Evolutionary conservation across 768 basidiomycete genomes (phyloP), one percentile per base, ranked within the genome.

Genomic region (Albatrellus ellisii): DNA sequence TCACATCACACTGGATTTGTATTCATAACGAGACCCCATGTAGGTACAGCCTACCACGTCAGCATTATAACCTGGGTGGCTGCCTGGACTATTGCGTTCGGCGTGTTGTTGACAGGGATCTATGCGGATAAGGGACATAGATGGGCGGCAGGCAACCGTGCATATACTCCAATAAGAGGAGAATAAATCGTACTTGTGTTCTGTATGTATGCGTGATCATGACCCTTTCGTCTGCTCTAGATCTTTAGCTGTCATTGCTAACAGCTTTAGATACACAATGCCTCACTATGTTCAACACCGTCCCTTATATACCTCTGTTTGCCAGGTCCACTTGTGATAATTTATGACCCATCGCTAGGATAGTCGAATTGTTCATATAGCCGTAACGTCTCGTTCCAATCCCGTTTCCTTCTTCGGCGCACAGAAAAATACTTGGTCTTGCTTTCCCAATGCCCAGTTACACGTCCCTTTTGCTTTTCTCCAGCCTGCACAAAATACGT

Each of bases 331-430:
- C n/a, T n/a, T n/a, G n/a, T 27, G n/a, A 22, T 28, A 25, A 25
- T 39, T 38, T 46, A 55, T n/a, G 52, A 51, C 4, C 67, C 65
- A 21, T 78, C 77, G 11, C 70, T 69, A 0, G 83, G 83, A 53
- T 85, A 90, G 57, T 88, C 86, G 14, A 85, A 79, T 46, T 82
- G 69, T 49, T 89, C 86, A 49, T 87, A 88, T 42, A 86, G 59
- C 36, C 85, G 66, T 35, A 90, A 60, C 4, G 79, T 86, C 61
- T 90, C 87, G 51, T 87, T 87, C 87, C 88, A 90, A 52, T 90
- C 88, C 49, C 85, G 71, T 60, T 90, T 90, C 49, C 86, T 65
- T 52, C 87, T 62, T 47, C 86, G 64, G 44, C 70, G 72, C 43
- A 90, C 65, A 15, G 86, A 89, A 55, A 90, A 90, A 54, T 89